Percentiles rank a stretch among this genome's conserved stretches.
Conservation (phyloP, 208 protist species). For the Leishmania tarentolae region DNA sequence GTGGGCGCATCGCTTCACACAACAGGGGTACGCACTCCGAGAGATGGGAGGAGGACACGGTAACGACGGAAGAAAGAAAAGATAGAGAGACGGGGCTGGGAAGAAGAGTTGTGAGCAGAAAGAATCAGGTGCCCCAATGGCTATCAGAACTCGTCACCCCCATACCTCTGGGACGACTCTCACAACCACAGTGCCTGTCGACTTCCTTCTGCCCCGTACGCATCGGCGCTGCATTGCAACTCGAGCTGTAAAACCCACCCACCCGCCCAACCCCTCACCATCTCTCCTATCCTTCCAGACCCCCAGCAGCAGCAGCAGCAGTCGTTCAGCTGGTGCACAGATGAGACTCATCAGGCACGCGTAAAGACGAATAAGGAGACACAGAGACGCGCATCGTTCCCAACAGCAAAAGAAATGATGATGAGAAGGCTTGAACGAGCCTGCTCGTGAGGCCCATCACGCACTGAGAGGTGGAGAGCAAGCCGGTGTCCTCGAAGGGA, state of each 20-base stretch:
- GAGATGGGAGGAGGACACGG: background rate
- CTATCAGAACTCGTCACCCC: background rate
- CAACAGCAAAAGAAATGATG: background rate
- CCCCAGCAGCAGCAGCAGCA: background rate
- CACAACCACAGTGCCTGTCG: background rate
- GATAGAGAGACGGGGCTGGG: background rate
- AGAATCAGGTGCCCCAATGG: background rate
- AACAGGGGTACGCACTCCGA: background rate
- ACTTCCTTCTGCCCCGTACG: background rate
- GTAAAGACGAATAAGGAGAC: background rate
- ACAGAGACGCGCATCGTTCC: background rate
- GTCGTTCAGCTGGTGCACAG: background rate
- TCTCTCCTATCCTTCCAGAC: background rate
- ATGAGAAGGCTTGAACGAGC: background rate
- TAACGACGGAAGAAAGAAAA: background rate
- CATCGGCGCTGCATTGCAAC: background rate
- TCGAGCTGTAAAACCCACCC: background rate
- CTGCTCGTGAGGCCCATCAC: background rate
- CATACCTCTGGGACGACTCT: background rate
- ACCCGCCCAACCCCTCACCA: background rate
- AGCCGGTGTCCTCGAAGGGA: background rate
- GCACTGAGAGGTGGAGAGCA: background rate
- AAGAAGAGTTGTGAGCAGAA: background rate
- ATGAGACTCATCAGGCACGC: background rate
- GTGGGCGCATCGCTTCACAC: background rate